Evolutionary conservation across 768 basidiomycete species (phyloP), one percentile per base, ranked within the genome.

Genomic region (Mycena filopes): DNA sequence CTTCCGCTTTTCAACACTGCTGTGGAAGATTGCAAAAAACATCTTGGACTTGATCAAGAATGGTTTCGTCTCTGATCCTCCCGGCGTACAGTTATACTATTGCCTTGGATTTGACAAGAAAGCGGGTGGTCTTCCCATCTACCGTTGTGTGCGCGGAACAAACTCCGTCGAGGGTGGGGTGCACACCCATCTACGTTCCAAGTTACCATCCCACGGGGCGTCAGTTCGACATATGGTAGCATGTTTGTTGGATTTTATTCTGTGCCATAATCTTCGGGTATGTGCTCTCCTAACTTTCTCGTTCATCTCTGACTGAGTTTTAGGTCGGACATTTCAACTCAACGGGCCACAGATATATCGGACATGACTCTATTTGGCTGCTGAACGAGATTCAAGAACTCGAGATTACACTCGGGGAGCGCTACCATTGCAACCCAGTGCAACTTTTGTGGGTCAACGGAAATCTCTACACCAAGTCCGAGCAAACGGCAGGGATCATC

Each of bases 391-490:
- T 61, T 31, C 50, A 61, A 36, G 60, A 61, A 42, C 55, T 68
- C 12, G 55, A 63, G 21, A 53, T 58, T 13, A 54, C 55, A 1
- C 41, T 56, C 21, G 25, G 31, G 16, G 48, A 50, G 42, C n/a
- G 26, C 28, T 48, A 40, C 41, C 13, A 21, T 21, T 20, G 28
- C 9, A 21, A 5, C 20, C 46, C 62, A 23, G 8, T 42, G 2
- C 28, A 26, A 20, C 49, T 64, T 11, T 7, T 55, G 4, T 68
- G 66, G 66, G 61, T 68, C 20, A 68, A 68, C 28, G 66, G 66
- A 23, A 63, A 68, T 43, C 49, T 68, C 4, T 64, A 68, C 48
- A 18, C 16, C 21, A 47, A 50, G 31, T 47, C 61, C 3, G 45
- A 60, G 6, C 45, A 67, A 55, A 21, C 11, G 41, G 38, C 46